Base-by-base conservation (phyloP, 306 rosid genomes). In the Fragaria iinumae region DNA sequence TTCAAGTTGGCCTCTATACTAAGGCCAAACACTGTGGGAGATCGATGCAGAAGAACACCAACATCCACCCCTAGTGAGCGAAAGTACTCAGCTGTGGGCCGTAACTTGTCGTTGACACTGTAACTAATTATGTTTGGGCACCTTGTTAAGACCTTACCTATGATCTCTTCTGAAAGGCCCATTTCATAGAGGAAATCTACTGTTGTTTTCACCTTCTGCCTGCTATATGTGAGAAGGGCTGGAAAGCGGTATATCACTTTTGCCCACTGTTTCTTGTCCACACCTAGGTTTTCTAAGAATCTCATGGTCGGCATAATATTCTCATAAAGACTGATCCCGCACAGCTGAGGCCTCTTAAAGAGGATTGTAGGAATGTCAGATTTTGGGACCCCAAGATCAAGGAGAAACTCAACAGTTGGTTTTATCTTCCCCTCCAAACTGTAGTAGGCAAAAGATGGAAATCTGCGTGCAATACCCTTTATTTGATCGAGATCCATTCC, bases 181-280 rank as follows among this genome's bases (percentile, higher is more conserved):
- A 90, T 79, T 78, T 92, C 93, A 50, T 65, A 57, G 27, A 91
- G 95, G 50, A 92, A 95, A 80, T 84, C 86, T 8, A 87, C 45
- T 10, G 87, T 84, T 60, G 83, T 73, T 75, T 80, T 84, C 80
- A 95, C 83, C 81, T 92, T 92, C 67, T 87, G 95, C 87, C 85
- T 77, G 88, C 97, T 95, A 48, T 89, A 90, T 72, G 96, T 94
- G 67, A 95, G 91, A 67, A 92, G 73, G 0, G 93, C 93, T 9
- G 98, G 98, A 81, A 85, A 89, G 29, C 96, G 95, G 85, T 87
- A 84, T 48, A 95, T 92, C 78, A 95, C 95, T 80, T 90, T 95
- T 0, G 96, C 93, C 98, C 98, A 95, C 81, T 92, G 90, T 45
- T 83, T 79, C 82, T 95, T 92, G 85, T 95, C 98, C 59, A 95